Evolutionary conservation across 148 eudicot genomes (phyloP), one percentile per base, ranked within the genome.

Genomic region (Pharnaceum exiguum): DNA sequence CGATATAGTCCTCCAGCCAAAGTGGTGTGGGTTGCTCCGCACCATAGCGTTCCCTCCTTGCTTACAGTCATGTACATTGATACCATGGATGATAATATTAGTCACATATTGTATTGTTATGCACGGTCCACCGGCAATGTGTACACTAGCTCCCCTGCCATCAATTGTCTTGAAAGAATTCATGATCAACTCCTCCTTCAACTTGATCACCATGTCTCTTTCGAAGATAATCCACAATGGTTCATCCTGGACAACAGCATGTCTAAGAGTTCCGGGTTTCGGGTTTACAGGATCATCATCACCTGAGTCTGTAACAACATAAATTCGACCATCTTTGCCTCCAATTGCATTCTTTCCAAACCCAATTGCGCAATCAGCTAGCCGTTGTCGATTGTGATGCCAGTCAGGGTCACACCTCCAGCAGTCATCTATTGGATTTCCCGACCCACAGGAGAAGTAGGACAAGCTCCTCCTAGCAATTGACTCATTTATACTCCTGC

Each of bases 111-210:
- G 87, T 1, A 87, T 53, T 3, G 85, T 81, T 10, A 87, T 79
- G 71, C 95, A 87, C 1, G 95, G 87, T 8, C 87, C 90, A 3
- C 84, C 84, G 0, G 87, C 73, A 16, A 87, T 81, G 72, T 83
- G 87, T 1, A 87, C 95, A 37, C 81, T 83, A 3, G 85, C 83
- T 19, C 95, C 95, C 10, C 95, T 59, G 1, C 95, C 95, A 45
- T 87, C 95, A 51, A 87, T 87, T 2, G 90, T 87, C 71, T 87
- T 87, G 75, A 74, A 84, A 3, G 90, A 84, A 64, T 87, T 87
- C 79, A 84, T 79, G 51, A 87, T 81, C 15, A 87, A 55, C 40
- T 87, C 90, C 45, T 81, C 81, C 16, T 84, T 84, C 3, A 87
- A 30, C 16, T 47, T 53, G 54, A 87, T 79, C 3, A 64, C 74